Conservation (phyloP, 495 filamentous ascomycete genomes). For the Parathielavia hyrcaniae region DNA sequence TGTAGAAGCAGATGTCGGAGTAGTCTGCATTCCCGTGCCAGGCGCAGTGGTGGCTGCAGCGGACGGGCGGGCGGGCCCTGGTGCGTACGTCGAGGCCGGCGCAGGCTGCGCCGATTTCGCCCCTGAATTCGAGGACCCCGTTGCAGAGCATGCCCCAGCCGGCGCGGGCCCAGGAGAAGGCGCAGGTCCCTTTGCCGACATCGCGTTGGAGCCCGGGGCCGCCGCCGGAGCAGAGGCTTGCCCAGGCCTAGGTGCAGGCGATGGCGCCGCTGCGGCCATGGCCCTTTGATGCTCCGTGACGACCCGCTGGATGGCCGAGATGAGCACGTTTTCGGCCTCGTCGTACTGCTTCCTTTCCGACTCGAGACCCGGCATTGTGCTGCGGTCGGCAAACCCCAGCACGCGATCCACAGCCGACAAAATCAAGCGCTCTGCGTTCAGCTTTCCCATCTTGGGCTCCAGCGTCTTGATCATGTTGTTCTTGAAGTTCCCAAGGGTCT, state of each 20-base stretch:
- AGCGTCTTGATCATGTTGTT: constrained; percentile 24
- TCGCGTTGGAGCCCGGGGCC: not conserved
- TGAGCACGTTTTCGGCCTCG: constrained; percentile 30
- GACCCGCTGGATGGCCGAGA: constrained; percentile 22
- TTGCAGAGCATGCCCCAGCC: not conserved
- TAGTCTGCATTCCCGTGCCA: not conserved
- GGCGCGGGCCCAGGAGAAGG: constrained; percentile 1
- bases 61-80: not conserved
- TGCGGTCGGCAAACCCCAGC: constrained; percentile 33
- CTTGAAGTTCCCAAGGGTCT: constrained; percentile 28
- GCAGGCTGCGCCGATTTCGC: not conserved
- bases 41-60: not conserved
- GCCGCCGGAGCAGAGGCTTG: constrained; percentile 2
- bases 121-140: not conserved
- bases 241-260: constrained; percentile 4
- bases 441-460: constrained; percentile 22
- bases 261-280: constrained; percentile 5
- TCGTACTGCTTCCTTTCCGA: constrained; percentile 24
- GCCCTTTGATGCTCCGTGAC: constrained; percentile 24
- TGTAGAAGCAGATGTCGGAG: not conserved
- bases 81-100: not conserved
- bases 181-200: not conserved
- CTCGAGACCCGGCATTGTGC: constrained; percentile 25
- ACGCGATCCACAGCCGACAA: constrained; percentile 36
- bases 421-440: constrained; percentile 31